Base-by-base conservation (phyloP, 2,329 filamentous ascomycete species). In the Penicillium sclerotigenum region DNA sequence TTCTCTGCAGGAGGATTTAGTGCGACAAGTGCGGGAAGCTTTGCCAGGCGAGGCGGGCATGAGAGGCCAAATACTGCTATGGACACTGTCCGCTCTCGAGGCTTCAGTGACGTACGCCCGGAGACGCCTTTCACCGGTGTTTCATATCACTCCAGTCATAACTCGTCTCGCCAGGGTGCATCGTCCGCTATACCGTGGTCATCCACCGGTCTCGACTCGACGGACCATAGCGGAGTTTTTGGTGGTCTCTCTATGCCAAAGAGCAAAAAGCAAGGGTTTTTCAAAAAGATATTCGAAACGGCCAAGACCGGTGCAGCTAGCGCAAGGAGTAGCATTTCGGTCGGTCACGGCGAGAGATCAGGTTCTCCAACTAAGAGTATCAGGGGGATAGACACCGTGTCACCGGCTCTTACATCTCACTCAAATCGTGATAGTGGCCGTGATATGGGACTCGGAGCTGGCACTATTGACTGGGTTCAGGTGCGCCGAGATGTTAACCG, bases 401-500 rank as follows among this genome's bases (percentile, higher is more conserved):
- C 71, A 18, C 73, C 73, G 1, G 69, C 73, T 47, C 64, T 65
- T 38, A 63, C 67, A 37, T 58, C 68, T 63, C 52, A 78, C 16
- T 65, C 63, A 0, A 61, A 57, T 20, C 65, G 79, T 43, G 83
- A 85, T 59, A 76, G 81, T 5, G 82, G 85, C 14, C 82, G 83
- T 54, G 91, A 95, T 18, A 88, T 88, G 82, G 90, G 88, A 2
- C 73, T 88, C 7, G 82, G 78, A 36, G 71, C 76, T 65, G 78
- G 74, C 55, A 64, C 71, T 26, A 77, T 89, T 14, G 93, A 97
- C 71, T 99, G 94, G 92, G 91, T 99, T n/a, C 92, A 97, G 71
- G 91, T 97, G 22, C 88, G 94, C 34, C 86, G 94, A 43, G 95
- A 99, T 73, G 88, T 99, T 45, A 97, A 99, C 73, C 85, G 94